Evolutionary conservation across 768 basidiomycete species (phyloP).

Genomic region (Serendipita sp.): DNA sequence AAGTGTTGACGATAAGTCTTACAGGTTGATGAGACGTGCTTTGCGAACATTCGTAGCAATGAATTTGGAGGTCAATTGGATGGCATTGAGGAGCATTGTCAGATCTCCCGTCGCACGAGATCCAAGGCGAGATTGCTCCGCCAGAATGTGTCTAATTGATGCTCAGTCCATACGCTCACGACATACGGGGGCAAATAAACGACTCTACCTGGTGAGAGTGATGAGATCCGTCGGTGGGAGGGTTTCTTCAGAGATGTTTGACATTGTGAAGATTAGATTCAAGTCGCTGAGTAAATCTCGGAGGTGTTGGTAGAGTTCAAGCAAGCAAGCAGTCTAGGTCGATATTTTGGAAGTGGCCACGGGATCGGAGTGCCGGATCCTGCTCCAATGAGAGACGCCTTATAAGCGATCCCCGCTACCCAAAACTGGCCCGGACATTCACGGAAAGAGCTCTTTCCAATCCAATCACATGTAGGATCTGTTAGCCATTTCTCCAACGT

Average conservation of each 20-base stretch:
- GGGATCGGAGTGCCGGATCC: neutral
- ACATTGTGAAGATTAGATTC: neutral
- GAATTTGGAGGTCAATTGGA: constrained; percentile 92
- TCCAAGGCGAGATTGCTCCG: constrained; percentile 71
- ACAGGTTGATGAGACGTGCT: constrained; percentile 95
- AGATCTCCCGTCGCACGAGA: constrained; percentile 79
- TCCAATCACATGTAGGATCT: neutral
- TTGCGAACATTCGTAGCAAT: constrained; percentile 96
- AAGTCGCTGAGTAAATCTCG: neutral
- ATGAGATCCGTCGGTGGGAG: constrained; percentile 73
- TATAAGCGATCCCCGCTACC: neutral
- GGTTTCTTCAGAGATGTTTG: constrained; percentile 33
- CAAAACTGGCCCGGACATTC: neutral
- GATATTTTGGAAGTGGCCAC: neutral
- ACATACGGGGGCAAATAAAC: neutral
- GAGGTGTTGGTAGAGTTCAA: neutral
- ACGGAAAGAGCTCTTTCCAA: neutral
- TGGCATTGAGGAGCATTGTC: constrained; percentile 85
- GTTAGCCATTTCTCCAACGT: neutral
- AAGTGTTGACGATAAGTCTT: constrained; percentile 20
- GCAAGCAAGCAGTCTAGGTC: neutral
- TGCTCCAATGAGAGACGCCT: neutral
- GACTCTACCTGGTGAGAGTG: constrained; percentile 67
- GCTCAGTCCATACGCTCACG: neutral
- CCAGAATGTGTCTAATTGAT: constrained; percentile 59